phyloP scores from a whole-genome alignment of 2,329 filamentous ascomycete genomes.

The Colletotrichum aenigma region DNA sequence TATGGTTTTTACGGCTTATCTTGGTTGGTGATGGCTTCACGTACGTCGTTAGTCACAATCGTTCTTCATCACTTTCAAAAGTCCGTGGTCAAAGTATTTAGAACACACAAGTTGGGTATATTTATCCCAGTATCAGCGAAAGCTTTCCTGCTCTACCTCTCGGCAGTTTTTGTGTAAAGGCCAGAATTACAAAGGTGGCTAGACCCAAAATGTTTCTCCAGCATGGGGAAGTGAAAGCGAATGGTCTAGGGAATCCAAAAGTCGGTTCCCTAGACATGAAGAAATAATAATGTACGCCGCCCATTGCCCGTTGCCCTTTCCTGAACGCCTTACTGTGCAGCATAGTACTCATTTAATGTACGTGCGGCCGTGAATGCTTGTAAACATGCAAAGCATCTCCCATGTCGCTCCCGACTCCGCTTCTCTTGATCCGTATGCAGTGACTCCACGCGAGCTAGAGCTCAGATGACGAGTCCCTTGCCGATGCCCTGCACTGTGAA shows the following conservation, averaged over 20 bases:
- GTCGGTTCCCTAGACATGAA: neutral
- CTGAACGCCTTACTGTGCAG: slow-evolving; percentile 15
- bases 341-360: slow-evolving; percentile 4
- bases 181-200: neutral
- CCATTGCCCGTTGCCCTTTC: neutral
- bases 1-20: neutral
- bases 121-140: neutral
- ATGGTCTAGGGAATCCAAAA: neutral
- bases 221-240: neutral
- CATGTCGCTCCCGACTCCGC: neutral
- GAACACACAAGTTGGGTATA: neutral
- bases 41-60: neutral
- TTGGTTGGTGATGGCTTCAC: neutral
- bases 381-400: neutral
- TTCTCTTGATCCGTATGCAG: neutral
- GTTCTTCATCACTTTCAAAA: neutral
- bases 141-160: neutral
- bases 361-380: neutral
- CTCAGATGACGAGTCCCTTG: slow-evolving; percentile 47
- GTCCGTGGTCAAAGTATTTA: neutral
- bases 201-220: neutral
- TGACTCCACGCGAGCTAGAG: neutral
- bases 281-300: slow-evolving; percentile 1
- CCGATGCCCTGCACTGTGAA: slow-evolving; percentile 43
- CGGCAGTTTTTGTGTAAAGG: neutral